Base-by-base conservation (phyloP, 139 green algal species). In the Spirogloea muscicola region DNA sequence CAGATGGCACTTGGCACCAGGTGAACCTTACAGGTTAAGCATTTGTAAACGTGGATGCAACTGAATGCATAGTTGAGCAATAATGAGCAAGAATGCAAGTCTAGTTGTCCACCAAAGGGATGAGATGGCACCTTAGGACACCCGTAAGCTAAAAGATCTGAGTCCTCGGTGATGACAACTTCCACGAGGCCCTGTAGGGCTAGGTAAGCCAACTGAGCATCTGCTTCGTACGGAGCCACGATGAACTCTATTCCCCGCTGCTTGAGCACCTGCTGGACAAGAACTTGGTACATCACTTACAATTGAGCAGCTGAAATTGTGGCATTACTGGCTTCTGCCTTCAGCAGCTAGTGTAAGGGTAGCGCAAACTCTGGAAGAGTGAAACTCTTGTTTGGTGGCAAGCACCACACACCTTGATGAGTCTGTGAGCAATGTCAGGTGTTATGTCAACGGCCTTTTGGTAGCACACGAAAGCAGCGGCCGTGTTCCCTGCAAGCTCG, bases 211-310 rank as follows among this genome's bases (percentile, higher is more conserved):
- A 98, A 91, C 88, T 98, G 93, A 0, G 91, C 91, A 74, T 99
- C 94, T 0, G 94, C 94, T 58, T 99, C 94, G 76, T 98, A 99
- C 0, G 94, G 94, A 3, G 94, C 94, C 34, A 98, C 92, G 1
- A 98, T 43, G 49, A 84, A 96, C 3, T 87, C 62, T 31, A 98
- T 84, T 4, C 79, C 83, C 16, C 58, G 60, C 13, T 68, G 77
- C 72, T 89, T 90, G 5, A 92, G 75, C 27, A 79, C 88, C 87
- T 91, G 84, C 37, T n/a, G n/a, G n/a, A n/a, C n/a, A n/a, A n/a
- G n/a, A n/a, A n/a, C n/a, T n/a, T n/a, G n/a, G n/a, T n/a, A n/a
- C n/a, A n/a, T n/a, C n/a, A n/a, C n/a, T n/a, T n/a, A n/a, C n/a
- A n/a, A n/a, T n/a, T n/a, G n/a, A n/a, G n/a, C n/a, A n/a, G n/a